These are phyloP conservation scores for Lactifluus subvellereus DNA, from an alignment of 768 basidiomycete genomes.

Conservation along the genomic window DNA sequence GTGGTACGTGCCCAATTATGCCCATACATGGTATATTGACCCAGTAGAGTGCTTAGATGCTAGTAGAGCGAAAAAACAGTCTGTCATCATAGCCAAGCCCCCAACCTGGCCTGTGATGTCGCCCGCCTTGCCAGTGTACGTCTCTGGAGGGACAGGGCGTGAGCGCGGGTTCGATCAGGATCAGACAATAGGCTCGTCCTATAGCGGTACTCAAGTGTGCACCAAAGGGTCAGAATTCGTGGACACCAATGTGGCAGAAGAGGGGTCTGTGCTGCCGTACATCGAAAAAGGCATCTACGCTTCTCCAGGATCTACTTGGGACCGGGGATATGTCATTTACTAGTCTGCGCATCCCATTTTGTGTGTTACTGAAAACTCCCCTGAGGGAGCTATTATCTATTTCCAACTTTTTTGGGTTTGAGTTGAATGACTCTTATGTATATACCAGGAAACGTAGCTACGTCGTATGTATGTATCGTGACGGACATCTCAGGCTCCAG, in stretches of 20 bases:
- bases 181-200: neutral
- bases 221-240: conserved; percentile 4
- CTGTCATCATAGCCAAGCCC: neutral
- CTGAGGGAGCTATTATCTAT: too few relatives aligned
- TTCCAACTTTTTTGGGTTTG: too few relatives aligned
- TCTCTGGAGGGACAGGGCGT: neutral
- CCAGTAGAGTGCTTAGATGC: neutral
- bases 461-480: too few relatives aligned
- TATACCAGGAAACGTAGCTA: too few relatives aligned
- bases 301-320: neutral
- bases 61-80: neutral
- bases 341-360: neutral
- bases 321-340: neutral
- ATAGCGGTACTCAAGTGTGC: conserved; percentile 20
- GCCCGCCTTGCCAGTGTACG: neutral
- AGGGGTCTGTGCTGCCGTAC: neutral
- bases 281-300: neutral
- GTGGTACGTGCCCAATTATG: neutral
- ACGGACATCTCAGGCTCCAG: too few relatives aligned
- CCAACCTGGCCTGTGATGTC: neutral
- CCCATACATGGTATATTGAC: neutral
- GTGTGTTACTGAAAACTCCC: too few relatives aligned
- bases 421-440: too few relatives aligned
- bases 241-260: neutral
- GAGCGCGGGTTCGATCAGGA: neutral